Evolutionary conservation across 495 filamentous ascomycete species (phyloP), one percentile per base, ranked within the genome.

Genomic region (Hypoxylon fragiforme): DNA sequence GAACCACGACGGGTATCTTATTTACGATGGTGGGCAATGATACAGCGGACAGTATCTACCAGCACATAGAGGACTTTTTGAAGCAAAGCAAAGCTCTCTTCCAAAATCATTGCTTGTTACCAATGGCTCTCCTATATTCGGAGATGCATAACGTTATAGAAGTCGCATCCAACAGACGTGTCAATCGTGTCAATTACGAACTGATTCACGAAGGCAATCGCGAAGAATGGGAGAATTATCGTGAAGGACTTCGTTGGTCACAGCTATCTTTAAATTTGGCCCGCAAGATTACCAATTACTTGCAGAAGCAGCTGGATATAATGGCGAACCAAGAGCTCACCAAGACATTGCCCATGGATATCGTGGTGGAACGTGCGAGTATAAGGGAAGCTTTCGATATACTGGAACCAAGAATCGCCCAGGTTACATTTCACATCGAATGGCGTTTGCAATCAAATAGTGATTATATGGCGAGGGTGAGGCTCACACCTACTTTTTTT

Each of bases 1-100:
- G 26, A 12, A 47, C 36, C 12, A 52, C 48, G 18, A 58, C 18
- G 6, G 52, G 55, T 24, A 9, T 52, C 15, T 6, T 43, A 1
- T 50, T 52, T 2, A 47, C 14, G 16, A 7, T 15, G 30, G 7
- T 21, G 7, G n/a, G 31, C 31, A 28, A 28, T 1, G 15, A 35
- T 2, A 12, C 19, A 4, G 5, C 8, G n/a, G n/a, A n/a, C 12
- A 9, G 19, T 7, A 5, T 28, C 1, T 39, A 21, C 2, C 11
- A 19, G 21, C 7, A 26, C 6, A 45, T 50, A 12, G n/a, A 3
- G 2, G n/a, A 44, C 3, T 45, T 28, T 12, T 1, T 52, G 28
- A 39, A 15, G 12, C 36, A 38, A 14, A 52, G 43, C 47, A 34
- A 21, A 5, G 32, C 9, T 7, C 42, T 58, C 15, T 47, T 41